Base-by-base conservation (phyloP, 2,329 filamentous ascomycete species). In the Sclerotinia subarctica region DNA sequence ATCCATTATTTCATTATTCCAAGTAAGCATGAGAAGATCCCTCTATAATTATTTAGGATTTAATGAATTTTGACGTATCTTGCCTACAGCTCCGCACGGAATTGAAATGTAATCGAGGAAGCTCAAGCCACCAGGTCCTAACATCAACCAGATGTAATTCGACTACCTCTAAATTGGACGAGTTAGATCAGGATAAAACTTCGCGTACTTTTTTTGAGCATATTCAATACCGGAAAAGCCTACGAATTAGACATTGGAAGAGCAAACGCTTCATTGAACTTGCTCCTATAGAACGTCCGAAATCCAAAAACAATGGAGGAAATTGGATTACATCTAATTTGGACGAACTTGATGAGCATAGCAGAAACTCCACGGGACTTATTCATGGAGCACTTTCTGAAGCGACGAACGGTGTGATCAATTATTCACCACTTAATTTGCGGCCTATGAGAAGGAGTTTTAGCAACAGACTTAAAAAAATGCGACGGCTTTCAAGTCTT, bases 401-500 rank as follows among this genome's bases (percentile, higher is more conserved):
- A n/a, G 15, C 32, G 32, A 21, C 1, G 32, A 56, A 56, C 6
- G 11, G 10, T 35, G 29, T 51, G n/a, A 38, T 51, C 29, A 62
- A 51, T 7, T 11, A 38, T 62, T 49, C 29, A 29, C 44, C 58
- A 24, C 5, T 15, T 5, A 47, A 49, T 38, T n/a, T 38, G 7
- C 8, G 29, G 21, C 29, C 59, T 21, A 13, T 5, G 21, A 35
- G 38, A 32, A 47, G 24, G 19, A 8, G 15, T 38, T 24, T 29
- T 15, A 64, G 51, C 38, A 67, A 53, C n/a, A 64, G 51, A 15
- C 59, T 17, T 38, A 38, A 17, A 21, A 68, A 68, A 32, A 10
- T 26, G 21, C 17, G 51, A 24, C 65, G 65, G 6, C 58, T 47
- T 49, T 68, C 51, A 24, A 52, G 59, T 42, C 57, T 68, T 19